phyloP scores from a whole-genome alignment of 768 basidiomycete species.

The Russula olivacea region DNA sequence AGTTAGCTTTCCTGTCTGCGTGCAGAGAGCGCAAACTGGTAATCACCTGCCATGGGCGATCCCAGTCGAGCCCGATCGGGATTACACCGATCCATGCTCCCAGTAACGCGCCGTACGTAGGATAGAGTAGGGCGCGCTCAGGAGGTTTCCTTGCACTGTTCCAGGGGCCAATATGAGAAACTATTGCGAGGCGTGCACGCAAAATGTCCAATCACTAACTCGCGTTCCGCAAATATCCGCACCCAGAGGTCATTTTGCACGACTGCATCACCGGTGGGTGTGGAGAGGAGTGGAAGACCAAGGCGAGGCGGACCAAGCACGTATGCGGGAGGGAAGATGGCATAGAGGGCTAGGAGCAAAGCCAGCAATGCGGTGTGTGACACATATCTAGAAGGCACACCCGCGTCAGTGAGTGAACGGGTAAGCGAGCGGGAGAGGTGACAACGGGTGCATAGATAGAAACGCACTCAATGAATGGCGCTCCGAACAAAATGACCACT shows the following conservation, averaged over 20 bases:
- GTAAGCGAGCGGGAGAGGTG: background rate
- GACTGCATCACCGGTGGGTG: conserved; percentile 38
- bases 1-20: conserved; percentile 16
- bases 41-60: conserved; percentile 89
- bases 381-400: conserved; percentile 28
- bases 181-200: background rate
- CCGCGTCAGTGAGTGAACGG: background rate
- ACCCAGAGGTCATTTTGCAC: conserved; percentile 63
- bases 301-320: conserved; percentile 55
- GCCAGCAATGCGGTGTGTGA: conserved; percentile 63
- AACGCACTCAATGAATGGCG: conserved; percentile 55
- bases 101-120: conserved; percentile 60
- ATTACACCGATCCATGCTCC: conserved; percentile 81
- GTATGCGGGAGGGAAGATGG: conserved; percentile 62
- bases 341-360: conserved; percentile 60
- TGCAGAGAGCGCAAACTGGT: background rate
- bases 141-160: conserved; percentile 52
- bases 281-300: conserved; percentile 25
- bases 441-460: background rate
- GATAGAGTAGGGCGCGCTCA: conserved; percentile 77
- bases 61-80: conserved; percentile 93
- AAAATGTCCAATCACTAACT: conserved; percentile 46
- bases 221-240: conserved; percentile 73
- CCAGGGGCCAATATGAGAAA: background rate
- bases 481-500: conserved; percentile 64